A percentile compares a stretch with the other conserved stretches of the same genome.
These are phyloP conservation scores for Lactifluus echinatus DNA, from an alignment of 768 basidiomycete genomes.

Conservation along the genomic window DNA sequence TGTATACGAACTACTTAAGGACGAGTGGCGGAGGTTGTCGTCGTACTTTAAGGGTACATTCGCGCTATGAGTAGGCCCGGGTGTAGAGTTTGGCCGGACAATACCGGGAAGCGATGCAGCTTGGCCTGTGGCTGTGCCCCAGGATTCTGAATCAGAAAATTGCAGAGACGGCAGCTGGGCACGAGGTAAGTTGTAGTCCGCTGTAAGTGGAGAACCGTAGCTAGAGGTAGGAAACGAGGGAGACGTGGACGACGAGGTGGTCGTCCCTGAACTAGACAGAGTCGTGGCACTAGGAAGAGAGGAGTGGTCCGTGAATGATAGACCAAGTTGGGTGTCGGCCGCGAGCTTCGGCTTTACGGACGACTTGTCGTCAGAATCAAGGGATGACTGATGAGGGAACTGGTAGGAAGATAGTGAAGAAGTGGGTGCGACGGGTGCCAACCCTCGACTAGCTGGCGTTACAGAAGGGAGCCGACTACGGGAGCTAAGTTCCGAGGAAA, in stretches of 20 bases:
- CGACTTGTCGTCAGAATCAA: constrained; percentile 32
- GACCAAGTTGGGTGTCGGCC: constrained; percentile 38
- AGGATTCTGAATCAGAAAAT: constrained; percentile 19
- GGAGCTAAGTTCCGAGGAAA: constrained; percentile 39
- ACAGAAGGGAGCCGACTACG: constrained; percentile 53
- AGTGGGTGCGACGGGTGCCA: constrained; percentile 12
- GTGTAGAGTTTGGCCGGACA: constrained; percentile 20
- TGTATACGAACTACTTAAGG: constrained; percentile 41
- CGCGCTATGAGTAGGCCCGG: constrained; percentile 19
- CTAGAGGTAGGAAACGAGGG: constrained; percentile 18
- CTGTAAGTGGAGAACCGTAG: constrained; percentile 42
- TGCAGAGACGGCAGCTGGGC: constrained; percentile 37
- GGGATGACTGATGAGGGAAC: constrained; percentile 46
- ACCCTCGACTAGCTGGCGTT: constrained; percentile 31
- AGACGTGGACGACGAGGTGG: constrained; percentile 20
- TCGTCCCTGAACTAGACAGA: constrained; percentile 15
- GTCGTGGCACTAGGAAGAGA: constrained; percentile 44
- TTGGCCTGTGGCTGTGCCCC: constrained; percentile 11
- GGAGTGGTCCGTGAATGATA: constrained; percentile 41
- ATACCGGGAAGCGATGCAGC: constrained; percentile 19
- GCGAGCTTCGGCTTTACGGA: constrained; percentile 40
- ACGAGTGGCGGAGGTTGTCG: constrained; percentile 59
- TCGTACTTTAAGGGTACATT: constrained; percentile 55
- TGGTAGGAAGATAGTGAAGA: constrained; percentile 38
- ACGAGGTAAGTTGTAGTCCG: constrained; percentile 43